Evolutionary conservation across 148 eudicot genomes (phyloP).

Genomic region (Rhododendron griersonianum): DNA sequence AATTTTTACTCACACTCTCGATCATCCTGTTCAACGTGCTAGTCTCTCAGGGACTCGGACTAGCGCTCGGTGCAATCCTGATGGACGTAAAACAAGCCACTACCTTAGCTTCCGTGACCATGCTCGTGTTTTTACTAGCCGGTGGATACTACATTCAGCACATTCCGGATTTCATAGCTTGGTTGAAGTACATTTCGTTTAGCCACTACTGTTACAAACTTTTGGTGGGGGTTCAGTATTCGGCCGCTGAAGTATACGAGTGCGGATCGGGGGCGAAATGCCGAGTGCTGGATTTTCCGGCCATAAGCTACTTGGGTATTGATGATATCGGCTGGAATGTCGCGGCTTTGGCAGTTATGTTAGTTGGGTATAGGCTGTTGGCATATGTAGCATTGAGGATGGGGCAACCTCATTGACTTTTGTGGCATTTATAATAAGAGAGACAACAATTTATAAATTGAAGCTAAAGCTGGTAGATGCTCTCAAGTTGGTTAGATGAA

Average conservation of each 20-base stretch:
- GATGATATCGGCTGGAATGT: constrained; percentile 52
- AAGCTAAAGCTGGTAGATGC: neutral
- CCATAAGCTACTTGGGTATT: constrained; percentile 50
- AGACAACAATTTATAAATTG: neutral
- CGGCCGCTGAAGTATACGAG: constrained; percentile 43
- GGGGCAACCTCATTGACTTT: constrained; percentile 33
- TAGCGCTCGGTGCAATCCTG: constrained; percentile 77
- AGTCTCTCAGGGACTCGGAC: constrained; percentile 81
- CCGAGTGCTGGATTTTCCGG: constrained; percentile 60
- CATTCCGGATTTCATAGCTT: constrained; percentile 56
- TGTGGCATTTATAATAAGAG: neutral
- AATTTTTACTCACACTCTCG: constrained; percentile 51
- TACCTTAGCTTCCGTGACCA: constrained; percentile 67
- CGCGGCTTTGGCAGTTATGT: constrained; percentile 58
- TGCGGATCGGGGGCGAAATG: constrained; percentile 49
- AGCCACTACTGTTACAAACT: constrained; percentile 84
- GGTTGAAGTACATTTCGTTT: constrained; percentile 69
- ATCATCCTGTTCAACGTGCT: constrained; percentile 66
- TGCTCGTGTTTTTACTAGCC: constrained; percentile 66
- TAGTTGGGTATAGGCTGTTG: constrained; percentile 66
- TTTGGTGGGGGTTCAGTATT: constrained; percentile 68
- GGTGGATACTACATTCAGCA: constrained; percentile 82
- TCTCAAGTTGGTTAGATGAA: neutral
- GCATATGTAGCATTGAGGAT: constrained; percentile 70
- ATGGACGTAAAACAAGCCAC: constrained; percentile 85